Percentiles rank a stretch among this genome's conserved stretches.
phyloP scores from a whole-genome alignment of 169 alveolate genomes.

The Plasmodium reichenowi region DNA sequence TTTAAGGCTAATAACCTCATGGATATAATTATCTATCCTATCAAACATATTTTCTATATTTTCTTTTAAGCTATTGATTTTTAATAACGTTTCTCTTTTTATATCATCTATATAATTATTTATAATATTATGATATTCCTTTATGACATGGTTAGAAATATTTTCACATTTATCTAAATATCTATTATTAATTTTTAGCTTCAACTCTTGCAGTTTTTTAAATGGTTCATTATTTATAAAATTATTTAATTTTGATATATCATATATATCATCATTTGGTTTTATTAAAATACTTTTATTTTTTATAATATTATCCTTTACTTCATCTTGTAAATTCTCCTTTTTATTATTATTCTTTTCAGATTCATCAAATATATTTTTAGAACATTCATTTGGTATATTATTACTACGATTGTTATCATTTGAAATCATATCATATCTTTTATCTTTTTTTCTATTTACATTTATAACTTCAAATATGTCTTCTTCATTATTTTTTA shows the following conservation, averaged over 20 bases:
- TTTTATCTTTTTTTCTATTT: neutral
- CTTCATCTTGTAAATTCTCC: neutral
- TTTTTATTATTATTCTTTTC: neutral
- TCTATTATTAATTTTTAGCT: slow-evolving; percentile 17
- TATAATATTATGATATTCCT: slow-evolving; percentile 23
- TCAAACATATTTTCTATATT: slow-evolving; percentile 6
- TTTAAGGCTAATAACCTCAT: slow-evolving; percentile 9
- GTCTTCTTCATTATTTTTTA: neutral
- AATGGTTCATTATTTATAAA: slow-evolving; percentile 8
- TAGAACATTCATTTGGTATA: neutral
- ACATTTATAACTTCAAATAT: neutral
- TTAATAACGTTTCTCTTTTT: slow-evolving; percentile 19
- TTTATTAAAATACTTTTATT: neutral
- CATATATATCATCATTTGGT: neutral
- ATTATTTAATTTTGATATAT: neutral
- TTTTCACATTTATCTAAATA: slow-evolving; percentile 31
- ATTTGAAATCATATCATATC: neutral
- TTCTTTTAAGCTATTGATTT: slow-evolving; percentile 15
- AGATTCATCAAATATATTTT: neutral
- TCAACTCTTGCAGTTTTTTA: slow-evolving; percentile 23
- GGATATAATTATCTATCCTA: slow-evolving; percentile 16
- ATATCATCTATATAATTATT: slow-evolving; percentile 20
- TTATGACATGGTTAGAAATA: neutral
- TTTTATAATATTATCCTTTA: neutral
- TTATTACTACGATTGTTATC: neutral